phyloP scores from a whole-genome alignment of 441 rosid species.

The Euphorbia celastroides region DNA sequence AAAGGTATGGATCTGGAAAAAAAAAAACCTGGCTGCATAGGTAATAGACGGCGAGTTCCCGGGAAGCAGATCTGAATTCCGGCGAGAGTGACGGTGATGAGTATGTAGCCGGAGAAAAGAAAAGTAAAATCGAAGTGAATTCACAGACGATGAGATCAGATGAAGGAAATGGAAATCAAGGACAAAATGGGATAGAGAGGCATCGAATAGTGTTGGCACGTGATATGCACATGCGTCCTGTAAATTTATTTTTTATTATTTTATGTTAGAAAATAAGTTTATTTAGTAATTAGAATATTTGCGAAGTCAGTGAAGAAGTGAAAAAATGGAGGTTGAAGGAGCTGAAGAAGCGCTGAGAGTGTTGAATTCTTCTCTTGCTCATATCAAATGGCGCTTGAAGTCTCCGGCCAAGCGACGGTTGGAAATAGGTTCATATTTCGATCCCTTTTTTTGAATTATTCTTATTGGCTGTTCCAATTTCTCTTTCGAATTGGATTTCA shows the following conservation, averaged over 20 bases:
- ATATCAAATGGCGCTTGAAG: constrained; percentile 74
- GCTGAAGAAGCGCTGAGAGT: constrained; percentile 46
- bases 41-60: not conserved
- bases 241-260: not conserved
- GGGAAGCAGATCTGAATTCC: constrained; percentile 4
- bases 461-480: not conserved
- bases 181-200: too few relatives aligned
- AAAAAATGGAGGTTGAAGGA: constrained; percentile 35
- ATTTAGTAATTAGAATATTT: not conserved
- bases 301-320: not conserved
- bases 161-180: not conserved
- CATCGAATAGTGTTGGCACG: not conserved
- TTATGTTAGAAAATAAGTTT: not conserved
- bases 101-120: not conserved
- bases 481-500: not conserved
- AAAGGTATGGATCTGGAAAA: not conserved
- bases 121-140: not conserved
- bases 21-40: not conserved
- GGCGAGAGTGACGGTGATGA: not conserved
- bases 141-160: not conserved
- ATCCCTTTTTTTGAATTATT: constrained; percentile 24
- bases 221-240: constrained; percentile 5
- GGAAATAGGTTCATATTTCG: constrained; percentile 42
- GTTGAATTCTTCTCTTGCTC: constrained; percentile 46
- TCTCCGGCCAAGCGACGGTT: constrained; percentile 64